phyloP scores from a whole-genome alignment of 768 basidiomycete species.

The Mycena chlorophos region DNA sequence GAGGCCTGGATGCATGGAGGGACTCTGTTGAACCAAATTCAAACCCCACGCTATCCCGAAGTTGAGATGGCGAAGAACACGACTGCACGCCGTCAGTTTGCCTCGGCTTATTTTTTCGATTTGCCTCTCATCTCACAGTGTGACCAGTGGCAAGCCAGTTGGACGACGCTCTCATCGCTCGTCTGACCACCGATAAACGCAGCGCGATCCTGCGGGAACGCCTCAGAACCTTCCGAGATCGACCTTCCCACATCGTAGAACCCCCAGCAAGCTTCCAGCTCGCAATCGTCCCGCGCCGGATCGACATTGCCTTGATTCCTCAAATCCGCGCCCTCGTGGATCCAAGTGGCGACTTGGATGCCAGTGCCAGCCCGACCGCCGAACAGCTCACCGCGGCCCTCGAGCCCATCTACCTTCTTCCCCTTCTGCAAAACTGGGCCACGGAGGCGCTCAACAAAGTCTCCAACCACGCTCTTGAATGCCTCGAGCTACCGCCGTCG shows the following conservation, averaged over 20 bases:
- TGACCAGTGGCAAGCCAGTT: constrained; percentile 2
- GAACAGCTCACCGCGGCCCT: too few species aligned
- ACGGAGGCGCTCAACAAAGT: not conserved
- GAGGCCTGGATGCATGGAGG: constrained; percentile 12
- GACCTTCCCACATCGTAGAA: not conserved
- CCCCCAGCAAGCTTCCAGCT: not conserved
- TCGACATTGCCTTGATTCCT: constrained; percentile 10
- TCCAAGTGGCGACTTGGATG: not conserved
- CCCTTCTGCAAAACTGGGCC: constrained; percentile 6
- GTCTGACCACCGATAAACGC: constrained; percentile 8
- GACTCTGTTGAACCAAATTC: not conserved
- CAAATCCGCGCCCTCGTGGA: constrained; percentile 8
- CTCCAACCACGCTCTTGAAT: not conserved
- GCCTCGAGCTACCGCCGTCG: not conserved
- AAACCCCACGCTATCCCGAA: not conserved
- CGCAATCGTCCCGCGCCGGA: not conserved
- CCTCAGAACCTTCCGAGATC: not conserved
- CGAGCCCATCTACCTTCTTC: not conserved
- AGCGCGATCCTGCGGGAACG: not conserved
- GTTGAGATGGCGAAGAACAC: not conserved
- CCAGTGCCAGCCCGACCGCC: too few species aligned
- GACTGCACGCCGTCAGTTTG: constrained; percentile 4
- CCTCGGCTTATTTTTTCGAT: not conserved
- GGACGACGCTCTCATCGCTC: constrained; percentile 5
- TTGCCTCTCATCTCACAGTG: not conserved